A percentile compares a stretch with the other conserved stretches of the same genome.
Evolutionary conservation across 179 eudicot genomes (phyloP).

Genomic region (Actinidia chinensis): DNA sequence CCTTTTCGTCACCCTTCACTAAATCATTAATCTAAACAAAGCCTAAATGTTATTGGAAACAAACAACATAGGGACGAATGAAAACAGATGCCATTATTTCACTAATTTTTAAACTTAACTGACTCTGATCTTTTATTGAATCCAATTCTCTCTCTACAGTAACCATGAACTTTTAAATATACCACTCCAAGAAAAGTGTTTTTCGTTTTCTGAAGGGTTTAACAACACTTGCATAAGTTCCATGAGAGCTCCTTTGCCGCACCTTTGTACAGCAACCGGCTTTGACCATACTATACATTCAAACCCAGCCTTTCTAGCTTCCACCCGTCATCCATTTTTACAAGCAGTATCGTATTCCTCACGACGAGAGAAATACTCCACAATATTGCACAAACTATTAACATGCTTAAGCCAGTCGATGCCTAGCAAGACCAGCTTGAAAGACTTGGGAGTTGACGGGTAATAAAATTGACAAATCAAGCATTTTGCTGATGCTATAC

Average conservation of each 20-base stretch:
- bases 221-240: background rate
- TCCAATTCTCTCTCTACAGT: background rate
- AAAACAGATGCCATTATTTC: background rate
- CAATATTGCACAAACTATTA: background rate
- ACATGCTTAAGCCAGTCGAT: conserved; percentile 8
- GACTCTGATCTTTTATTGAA: conserved; percentile 2
- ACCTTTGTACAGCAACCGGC: background rate
- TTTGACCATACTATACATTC: background rate
- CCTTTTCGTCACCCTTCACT: too few species aligned
- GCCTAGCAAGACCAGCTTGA: background rate
- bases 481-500: background rate
- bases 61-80: conserved; percentile 1
- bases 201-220: background rate
- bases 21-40: background rate
- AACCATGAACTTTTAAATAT: background rate
- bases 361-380: background rate
- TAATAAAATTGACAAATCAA: too few species aligned
- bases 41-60: background rate
- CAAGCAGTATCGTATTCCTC: background rate
- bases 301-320: background rate
- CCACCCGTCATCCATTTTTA: background rate
- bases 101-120: background rate
- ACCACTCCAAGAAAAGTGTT: background rate
- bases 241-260: conserved; percentile 20
- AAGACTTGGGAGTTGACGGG: background rate